A percentile compares a stretch with the other conserved stretches of the same genome.
phyloP scores from a whole-genome alignment of 768 basidiomycete genomes.

The Serendipita indica region DNA sequence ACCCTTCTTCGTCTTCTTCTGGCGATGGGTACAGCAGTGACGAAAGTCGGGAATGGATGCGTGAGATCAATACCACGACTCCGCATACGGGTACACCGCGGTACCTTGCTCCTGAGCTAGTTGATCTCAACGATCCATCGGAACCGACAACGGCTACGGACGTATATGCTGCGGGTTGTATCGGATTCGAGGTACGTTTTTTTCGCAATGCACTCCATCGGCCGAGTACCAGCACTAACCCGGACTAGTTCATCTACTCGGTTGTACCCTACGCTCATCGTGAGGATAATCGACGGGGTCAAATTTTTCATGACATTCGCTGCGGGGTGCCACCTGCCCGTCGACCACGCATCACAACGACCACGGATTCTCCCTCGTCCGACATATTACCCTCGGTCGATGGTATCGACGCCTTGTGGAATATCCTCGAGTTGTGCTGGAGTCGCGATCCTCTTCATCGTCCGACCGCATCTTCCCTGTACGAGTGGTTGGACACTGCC shows the following conservation, averaged over 20 bases:
- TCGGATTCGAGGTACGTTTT: neutral
- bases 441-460: no score
- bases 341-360: no score
- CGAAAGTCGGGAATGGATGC: no score
- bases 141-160: neutral
- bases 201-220: neutral
- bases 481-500: no score
- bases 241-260: neutral
- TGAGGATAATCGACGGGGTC: neutral
- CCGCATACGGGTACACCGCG: neutral
- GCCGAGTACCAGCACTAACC: neutral
- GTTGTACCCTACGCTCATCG: neutral
- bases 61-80: neutral
- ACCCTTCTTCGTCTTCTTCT: no score
- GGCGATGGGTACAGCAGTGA: neutral
- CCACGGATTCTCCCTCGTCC: no score
- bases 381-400: no score
- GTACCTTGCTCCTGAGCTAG: neutral
- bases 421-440: no score
- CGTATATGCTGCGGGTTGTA: neutral
- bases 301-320: neutral
- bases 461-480: no score
- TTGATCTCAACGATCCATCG: neutral
- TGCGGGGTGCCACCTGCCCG: neutral
- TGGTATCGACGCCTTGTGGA: no score